A percentile compares a stretch with the other conserved stretches of the same genome.
Evolutionary conservation across 2,329 filamentous ascomycete species (phyloP).

Genomic region (Pseudogymnoascus sp.): DNA sequence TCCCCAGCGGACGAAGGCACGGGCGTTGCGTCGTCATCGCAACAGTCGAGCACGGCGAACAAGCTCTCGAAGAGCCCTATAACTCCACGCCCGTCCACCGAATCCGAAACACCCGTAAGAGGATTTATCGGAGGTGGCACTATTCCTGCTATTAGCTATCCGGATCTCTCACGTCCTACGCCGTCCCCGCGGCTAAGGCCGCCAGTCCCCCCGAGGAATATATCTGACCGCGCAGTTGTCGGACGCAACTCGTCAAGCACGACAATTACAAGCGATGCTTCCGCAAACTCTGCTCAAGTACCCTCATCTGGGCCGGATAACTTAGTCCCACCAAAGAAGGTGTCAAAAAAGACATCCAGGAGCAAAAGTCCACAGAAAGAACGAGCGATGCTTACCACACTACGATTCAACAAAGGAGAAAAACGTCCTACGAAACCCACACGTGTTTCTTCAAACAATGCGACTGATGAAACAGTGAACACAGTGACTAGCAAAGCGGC

Average conservation of each 20-base stretch:
- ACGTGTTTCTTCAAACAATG: constrained; percentile 16
- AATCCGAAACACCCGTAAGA: constrained; percentile 26
- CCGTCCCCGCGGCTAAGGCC: constrained; percentile 45
- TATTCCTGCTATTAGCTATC: constrained; percentile 71
- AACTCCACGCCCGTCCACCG: constrained; percentile 19
- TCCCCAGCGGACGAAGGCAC: constrained; percentile 19
- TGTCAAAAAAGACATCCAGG: constrained; percentile 32
- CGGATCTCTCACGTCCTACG: constrained; percentile 65
- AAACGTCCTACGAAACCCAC: constrained; percentile 38
- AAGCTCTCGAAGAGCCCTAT: constrained; percentile 25
- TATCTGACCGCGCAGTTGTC: constrained; percentile 41
- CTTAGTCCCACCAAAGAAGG: constrained; percentile 17
- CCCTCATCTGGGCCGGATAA: constrained; percentile 18
- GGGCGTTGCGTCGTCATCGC: constrained; percentile 13
- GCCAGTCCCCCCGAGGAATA: constrained; percentile 38
- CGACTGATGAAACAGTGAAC: constrained; percentile 39
- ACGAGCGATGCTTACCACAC: constrained; percentile 54
- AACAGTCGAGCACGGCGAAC: constrained; percentile 8
- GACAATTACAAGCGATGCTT: neutral
- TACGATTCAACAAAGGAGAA: constrained; percentile 44
- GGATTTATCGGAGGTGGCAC: constrained; percentile 75
- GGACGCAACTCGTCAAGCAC: constrained; percentile 22
- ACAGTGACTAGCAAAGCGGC: constrained; percentile 55
- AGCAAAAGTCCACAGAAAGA: constrained; percentile 51
- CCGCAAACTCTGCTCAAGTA: neutral